These are phyloP conservation scores for Parmales sp. DNA, from an alignment of 108 stramenopile genomes.

Conservation along the genomic window DNA sequence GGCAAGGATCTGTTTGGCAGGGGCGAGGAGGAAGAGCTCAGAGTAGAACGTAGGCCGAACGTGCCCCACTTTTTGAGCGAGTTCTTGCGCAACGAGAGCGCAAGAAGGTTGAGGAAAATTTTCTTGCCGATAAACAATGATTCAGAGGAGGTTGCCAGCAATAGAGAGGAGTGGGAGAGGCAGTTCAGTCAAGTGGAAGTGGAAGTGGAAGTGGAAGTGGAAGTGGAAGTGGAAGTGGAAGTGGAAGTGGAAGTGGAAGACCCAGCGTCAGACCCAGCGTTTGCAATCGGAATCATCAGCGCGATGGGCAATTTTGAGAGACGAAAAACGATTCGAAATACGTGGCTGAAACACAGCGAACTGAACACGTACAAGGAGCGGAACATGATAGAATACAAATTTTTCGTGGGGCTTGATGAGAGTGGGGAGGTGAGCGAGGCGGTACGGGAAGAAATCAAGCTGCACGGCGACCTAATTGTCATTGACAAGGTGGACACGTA, in stretches of 20 bases:
- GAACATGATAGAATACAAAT: neutral
- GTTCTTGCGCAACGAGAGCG: no score
- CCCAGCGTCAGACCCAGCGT: no score
- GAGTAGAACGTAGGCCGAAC: no score
- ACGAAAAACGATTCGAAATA: neutral
- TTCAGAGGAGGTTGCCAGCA: no score
- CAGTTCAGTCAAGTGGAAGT: no score
- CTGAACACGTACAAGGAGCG: neutral
- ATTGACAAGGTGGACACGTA: neutral
- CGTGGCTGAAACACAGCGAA: neutral
- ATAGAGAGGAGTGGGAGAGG: no score
- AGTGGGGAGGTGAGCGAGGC: neutral
- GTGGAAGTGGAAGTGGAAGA: no score
- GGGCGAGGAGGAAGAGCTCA: neutral
- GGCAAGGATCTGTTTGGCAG: neutral
- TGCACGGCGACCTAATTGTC: neutral
- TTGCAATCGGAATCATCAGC: neutral
- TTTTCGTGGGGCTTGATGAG: neutral
- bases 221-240: no score
- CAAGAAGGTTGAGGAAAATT: no score
- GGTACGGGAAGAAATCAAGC: neutral
- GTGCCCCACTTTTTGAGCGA: no score
- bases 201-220: no score
- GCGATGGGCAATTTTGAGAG: neutral
- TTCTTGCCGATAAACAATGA: no score